Percentiles rank a stretch among this genome's conserved stretches.
These are phyloP conservation scores for Ballota nigra DNA, from an alignment of 257 asterid genomes.

Conservation along the genomic window DNA sequence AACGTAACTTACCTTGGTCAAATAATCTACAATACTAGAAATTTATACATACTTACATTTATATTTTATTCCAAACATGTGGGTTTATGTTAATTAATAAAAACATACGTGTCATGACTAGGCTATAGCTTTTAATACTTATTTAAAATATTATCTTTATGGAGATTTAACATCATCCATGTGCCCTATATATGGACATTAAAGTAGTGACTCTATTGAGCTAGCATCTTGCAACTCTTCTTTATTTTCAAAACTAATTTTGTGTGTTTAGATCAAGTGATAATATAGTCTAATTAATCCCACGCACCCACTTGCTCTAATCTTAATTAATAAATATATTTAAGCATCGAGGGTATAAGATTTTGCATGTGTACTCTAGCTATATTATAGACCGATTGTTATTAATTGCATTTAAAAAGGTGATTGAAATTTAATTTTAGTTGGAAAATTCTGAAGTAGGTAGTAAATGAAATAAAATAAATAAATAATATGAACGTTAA, in stretches of 20 bases:
- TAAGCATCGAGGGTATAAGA: no score
- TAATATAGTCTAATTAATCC: conserved; percentile 8
- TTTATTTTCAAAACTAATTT: background rate
- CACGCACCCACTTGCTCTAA: background rate
- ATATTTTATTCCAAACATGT: background rate
- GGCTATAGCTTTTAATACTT: background rate
- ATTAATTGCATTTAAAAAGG: no score
- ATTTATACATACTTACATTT: background rate
- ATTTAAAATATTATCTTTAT: background rate
- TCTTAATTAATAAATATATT: background rate
- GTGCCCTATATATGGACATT: background rate
- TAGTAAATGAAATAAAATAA: no score
- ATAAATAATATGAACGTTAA: no score
- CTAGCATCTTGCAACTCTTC: conserved; percentile 1
- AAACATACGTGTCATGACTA: background rate
- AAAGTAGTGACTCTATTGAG: no score
- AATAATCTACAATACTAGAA: no score
- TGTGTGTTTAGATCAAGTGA: background rate
- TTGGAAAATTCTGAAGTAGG: no score
- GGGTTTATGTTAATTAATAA: background rate
- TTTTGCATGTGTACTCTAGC: no score
- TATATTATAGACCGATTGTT: no score
- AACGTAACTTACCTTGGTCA: no score
- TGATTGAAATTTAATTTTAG: no score
- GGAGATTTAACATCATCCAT: background rate